phyloP scores from a whole-genome alignment of 202 grass and related monocot species.

The Carex arenaria region DNA sequence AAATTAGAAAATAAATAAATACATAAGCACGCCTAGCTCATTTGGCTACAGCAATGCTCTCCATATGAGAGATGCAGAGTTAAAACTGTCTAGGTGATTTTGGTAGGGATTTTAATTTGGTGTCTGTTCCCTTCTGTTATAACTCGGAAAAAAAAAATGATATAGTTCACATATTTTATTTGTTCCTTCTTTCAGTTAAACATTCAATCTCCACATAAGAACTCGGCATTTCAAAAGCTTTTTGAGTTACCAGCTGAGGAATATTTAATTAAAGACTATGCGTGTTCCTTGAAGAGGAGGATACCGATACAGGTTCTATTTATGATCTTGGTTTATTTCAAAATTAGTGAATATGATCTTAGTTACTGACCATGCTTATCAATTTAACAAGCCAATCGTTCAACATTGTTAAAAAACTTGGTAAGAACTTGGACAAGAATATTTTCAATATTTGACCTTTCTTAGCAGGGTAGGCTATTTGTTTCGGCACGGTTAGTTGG shows the following conservation, averaged over 20 bases:
- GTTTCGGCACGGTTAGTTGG: slow-evolving; percentile 75
- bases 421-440: neutral
- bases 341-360: neutral
- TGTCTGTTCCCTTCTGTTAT: neutral
- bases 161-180: neutral
- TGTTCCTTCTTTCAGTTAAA: slow-evolving; percentile 40
- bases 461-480: slow-evolving; percentile 67
- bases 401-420: neutral
- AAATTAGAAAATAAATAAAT: neutral
- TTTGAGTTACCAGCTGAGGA: slow-evolving; percentile 70
- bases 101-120: neutral
- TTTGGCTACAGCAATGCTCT: neutral
- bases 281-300: slow-evolving; percentile 70
- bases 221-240: slow-evolving; percentile 75
- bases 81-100: neutral
- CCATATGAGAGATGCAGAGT: neutral
- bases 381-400: neutral
- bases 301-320: slow-evolving; percentile 56
- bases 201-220: slow-evolving; percentile 61
- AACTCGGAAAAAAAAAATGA: neutral
- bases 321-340: neutral
- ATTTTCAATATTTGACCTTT: neutral
- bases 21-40: neutral
- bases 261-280: slow-evolving; percentile 90
- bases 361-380: neutral